phyloP scores from a whole-genome alignment of 2,329 filamentous ascomycete genomes.

The Botrytis galanthina region DNA sequence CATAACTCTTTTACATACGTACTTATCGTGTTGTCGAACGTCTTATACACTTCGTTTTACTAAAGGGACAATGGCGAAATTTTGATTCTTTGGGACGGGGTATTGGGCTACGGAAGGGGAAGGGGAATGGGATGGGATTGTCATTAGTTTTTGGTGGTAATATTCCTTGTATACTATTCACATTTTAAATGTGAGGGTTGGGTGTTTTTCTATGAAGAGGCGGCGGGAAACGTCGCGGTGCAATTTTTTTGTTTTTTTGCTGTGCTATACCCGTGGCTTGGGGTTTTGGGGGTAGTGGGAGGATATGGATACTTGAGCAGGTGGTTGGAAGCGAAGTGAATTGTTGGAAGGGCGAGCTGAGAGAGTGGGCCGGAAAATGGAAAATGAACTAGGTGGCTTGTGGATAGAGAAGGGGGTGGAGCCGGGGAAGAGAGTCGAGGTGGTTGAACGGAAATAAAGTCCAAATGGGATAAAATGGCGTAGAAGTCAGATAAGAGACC shows the following conservation, averaged over 20 bases:
- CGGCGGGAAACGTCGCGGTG: neutral
- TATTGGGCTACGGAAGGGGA: neutral
- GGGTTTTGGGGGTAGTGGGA: neutral
- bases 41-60: neutral
- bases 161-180: conserved; percentile 17
- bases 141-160: conserved; percentile 10
- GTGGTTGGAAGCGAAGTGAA: neutral
- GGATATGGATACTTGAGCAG: neutral
- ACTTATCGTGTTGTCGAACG: neutral
- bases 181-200: neutral
- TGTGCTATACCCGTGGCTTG: conserved; percentile 16
- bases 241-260: neutral
- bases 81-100: conserved; percentile 1
- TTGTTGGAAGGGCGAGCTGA: neutral
- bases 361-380: neutral
- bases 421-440: neutral
- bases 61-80: conserved; percentile 5
- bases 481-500: neutral
- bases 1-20: conserved; percentile 4
- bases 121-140: neutral
- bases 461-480: neutral
- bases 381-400: no score
- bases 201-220: neutral
- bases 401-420: neutral
- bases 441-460: neutral